Conservation (phyloP, 1,284 basidiomycete genomes). For the Hemileccinum hortonii region DNA sequence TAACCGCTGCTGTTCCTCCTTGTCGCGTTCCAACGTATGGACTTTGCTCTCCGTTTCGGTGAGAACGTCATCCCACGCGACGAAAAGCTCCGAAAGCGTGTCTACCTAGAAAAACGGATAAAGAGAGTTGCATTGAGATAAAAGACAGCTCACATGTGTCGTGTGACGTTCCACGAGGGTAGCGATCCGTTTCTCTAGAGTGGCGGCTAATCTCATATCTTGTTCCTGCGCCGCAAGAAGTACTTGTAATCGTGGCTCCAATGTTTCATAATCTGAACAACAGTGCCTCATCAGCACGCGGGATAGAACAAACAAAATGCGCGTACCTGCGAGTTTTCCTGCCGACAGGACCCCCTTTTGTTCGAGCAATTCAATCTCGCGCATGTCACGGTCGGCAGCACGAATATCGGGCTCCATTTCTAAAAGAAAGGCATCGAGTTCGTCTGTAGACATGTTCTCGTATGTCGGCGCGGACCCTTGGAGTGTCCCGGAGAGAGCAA, state of each 20-base stretch:
- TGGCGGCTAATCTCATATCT: slow-evolving; percentile 51
- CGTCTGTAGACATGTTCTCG: slow-evolving; percentile 60
- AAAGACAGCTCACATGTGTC: slow-evolving; percentile 51
- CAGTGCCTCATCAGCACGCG: not conserved
- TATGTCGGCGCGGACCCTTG: slow-evolving; percentile 51
- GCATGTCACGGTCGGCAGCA: slow-evolving; percentile 73
- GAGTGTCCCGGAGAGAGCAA: slow-evolving; percentile 62
- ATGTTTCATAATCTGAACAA: slow-evolving; percentile 53
- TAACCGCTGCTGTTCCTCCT: slow-evolving; percentile 53
- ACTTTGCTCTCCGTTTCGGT: slow-evolving; percentile 60
- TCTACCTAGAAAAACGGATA: slow-evolving; percentile 53
- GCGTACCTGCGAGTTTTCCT: slow-evolving; percentile 62
- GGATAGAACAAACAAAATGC: not conserved
- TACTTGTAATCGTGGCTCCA: slow-evolving; percentile 59
- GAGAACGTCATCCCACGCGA: slow-evolving; percentile 75
- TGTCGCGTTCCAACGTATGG: slow-evolving; percentile 55
- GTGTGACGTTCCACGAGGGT: slow-evolving; percentile 64
- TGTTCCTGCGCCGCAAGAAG: slow-evolving; percentile 60
- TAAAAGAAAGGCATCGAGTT: slow-evolving; percentile 64
- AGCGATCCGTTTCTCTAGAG: slow-evolving; percentile 64
- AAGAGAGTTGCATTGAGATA: not conserved
- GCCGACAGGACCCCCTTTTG: slow-evolving; percentile 67
- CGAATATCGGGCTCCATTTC: slow-evolving; percentile 82
- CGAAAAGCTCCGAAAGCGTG: slow-evolving; percentile 74
- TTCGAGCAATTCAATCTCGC: slow-evolving; percentile 68